Percentiles rank a stretch among this genome's conserved stretches.
phyloP scores from a whole-genome alignment of 305 asterid genomes.

The Fraxinus floribunda region DNA sequence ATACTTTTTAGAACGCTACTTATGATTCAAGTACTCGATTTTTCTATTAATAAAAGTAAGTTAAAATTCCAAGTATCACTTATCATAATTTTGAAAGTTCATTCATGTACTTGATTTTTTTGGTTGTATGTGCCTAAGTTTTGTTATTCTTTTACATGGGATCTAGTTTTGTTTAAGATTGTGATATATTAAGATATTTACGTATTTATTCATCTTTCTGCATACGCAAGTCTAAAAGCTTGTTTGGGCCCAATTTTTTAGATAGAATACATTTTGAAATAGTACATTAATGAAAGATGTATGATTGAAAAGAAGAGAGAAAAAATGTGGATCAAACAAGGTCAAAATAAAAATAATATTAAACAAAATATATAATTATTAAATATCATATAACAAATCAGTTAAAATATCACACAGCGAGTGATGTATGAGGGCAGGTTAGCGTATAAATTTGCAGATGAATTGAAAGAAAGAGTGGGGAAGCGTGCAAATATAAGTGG shows the following conservation, averaged over 20 bases:
- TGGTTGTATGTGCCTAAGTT: too few species aligned
- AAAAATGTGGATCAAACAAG: too few species aligned
- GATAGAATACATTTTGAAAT: too few species aligned
- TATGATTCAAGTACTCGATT: neutral
- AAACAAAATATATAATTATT: too few species aligned
- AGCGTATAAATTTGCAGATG: neutral
- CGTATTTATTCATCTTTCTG: neutral
- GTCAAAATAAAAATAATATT: too few species aligned
- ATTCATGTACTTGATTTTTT: neutral
- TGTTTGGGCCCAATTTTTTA: too few species aligned
- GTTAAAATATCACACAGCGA: neutral
- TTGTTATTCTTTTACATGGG: neutral
- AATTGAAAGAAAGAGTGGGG: neutral
- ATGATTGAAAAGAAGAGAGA: too few species aligned
- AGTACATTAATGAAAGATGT: too few species aligned
- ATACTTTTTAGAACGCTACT: too few species aligned
- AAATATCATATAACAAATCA: too few species aligned
- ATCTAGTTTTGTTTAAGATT: neutral
- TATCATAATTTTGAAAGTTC: neutral
- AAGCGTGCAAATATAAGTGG: constrained; percentile 9
- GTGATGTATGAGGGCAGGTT: neutral
- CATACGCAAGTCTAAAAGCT: neutral
- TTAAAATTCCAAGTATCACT: neutral
- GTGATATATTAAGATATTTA: neutral
- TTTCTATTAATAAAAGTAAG: too few species aligned